A percentile compares a stretch with the other conserved stretches of the same genome.
phyloP scores from a whole-genome alignment of 768 basidiomycete species.

The Naganishia randhawae region DNA sequence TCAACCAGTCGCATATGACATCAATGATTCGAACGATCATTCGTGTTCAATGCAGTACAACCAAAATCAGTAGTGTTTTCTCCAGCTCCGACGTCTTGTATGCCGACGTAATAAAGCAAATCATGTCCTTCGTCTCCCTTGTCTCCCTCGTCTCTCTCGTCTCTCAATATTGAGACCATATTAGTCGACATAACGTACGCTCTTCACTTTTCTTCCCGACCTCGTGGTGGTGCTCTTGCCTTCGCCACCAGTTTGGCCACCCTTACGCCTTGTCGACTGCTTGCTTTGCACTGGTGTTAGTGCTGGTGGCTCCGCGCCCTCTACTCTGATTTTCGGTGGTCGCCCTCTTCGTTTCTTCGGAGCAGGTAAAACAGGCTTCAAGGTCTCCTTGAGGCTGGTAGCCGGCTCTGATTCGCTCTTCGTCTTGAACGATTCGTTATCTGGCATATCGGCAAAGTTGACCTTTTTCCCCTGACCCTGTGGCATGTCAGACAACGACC shows the following conservation, averaged over 20 bases:
- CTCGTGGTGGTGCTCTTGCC: constrained; percentile 3
- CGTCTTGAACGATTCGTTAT: not conserved
- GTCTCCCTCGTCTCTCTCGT: not conserved
- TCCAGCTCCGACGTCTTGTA: too few species aligned
- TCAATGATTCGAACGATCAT: not conserved
- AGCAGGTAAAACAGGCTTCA: not conserved
- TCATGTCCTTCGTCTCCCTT: too few species aligned
- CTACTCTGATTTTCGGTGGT: not conserved
- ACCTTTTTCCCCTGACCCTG: not conserved
- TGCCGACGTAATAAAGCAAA: too few species aligned
- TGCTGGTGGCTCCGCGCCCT: not conserved
- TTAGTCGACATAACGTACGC: not conserved
- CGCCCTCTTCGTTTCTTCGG: not conserved
- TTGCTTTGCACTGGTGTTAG: not conserved
- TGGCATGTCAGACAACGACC: constrained; percentile 3
- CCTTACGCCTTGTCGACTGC: not conserved
- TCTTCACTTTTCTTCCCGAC: constrained; percentile 7
- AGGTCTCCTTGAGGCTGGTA: not conserved
- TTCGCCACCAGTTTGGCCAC: not conserved
- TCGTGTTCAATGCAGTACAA: too few species aligned
- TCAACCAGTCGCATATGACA: not conserved
- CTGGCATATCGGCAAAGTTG: not conserved
- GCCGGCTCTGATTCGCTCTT: not conserved
- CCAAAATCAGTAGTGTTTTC: too few species aligned
- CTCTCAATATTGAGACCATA: not conserved